A percentile compares a stretch with the other conserved stretches of the same genome.
Conservation (phyloP, 2,329 filamentous ascomycete species). For the Cordyceps farinosa region DNA sequence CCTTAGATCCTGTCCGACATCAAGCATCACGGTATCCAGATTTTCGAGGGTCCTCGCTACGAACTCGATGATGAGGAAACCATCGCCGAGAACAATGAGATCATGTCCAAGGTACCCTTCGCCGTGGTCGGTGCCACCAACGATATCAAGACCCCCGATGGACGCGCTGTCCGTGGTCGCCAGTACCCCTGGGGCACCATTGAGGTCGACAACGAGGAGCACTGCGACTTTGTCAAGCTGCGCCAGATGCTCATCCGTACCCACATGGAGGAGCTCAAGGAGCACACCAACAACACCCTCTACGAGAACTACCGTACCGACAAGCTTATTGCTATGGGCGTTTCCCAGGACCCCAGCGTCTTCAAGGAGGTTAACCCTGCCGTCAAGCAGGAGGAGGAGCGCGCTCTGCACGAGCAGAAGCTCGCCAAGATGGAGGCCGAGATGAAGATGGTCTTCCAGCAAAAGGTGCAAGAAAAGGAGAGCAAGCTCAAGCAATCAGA, state of each 20-base stretch:
- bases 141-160: conserved; percentile 86
- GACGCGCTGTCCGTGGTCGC: conserved; percentile 92
- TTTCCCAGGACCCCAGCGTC: conserved; percentile 95
- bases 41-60: conserved; percentile 97
- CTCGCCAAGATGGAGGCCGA: conserved; percentile 99
- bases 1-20: conserved; percentile 91
- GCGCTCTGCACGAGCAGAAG: conserved; percentile 97
- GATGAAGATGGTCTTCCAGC: conserved; percentile 99
- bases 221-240: conserved; percentile 99
- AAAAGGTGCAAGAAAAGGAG: conserved; percentile 99
- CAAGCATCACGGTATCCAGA: conserved; percentile 94
- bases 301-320: conserved; percentile 99
- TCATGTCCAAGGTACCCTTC: conserved; percentile 99
- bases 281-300: conserved; percentile 97
- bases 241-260: conserved; percentile 99
- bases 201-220: conserved; percentile 99
- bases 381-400: conserved; percentile 99
- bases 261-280: conserved; percentile 99
- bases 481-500: conserved; percentile 99
- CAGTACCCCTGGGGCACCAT: conserved; percentile 98
- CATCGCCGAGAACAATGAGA: conserved; percentile 99
- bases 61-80: conserved; percentile 99
- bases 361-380: conserved; percentile 99
- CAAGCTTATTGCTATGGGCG: conserved; percentile 97
- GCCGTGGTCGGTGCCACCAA: conserved; percentile 96